Evolutionary conservation across 192 early-diverging fungal genomes (phyloP).

Genomic region (Rhizophagus prolifer): DNA sequence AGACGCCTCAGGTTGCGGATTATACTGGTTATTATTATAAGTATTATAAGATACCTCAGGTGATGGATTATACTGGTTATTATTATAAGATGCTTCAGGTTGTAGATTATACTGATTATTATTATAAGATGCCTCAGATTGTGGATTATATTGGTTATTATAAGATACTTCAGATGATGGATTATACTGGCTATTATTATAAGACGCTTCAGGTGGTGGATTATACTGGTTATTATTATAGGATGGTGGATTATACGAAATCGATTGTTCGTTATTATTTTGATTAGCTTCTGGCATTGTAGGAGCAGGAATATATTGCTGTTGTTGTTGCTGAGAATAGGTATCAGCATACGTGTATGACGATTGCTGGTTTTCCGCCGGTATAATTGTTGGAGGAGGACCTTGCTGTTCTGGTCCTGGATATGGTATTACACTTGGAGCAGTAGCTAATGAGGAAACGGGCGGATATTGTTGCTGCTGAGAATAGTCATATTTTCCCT

Average conservation of each 20-base stretch:
- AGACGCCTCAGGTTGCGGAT: neutral
- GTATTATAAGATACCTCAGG: too few species aligned
- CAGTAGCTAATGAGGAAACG: neutral
- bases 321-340: neutral
- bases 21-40: neutral
- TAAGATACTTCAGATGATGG: neutral
- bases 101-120: too few species aligned
- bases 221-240: neutral
- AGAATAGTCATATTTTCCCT: neutral
- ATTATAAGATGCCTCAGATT: neutral
- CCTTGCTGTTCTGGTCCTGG: neutral
- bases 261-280: neutral
- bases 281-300: neutral
- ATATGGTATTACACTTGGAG: too few species aligned
- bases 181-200: too few species aligned
- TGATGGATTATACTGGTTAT: too few species aligned
- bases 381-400: neutral
- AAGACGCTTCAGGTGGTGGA: neutral
- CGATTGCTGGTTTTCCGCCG: neutral
- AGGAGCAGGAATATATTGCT: neutral
- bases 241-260: neutral
- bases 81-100: too few species aligned
- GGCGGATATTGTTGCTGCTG: neutral
- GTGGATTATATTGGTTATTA: neutral
- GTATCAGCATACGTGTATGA: neutral